Base-by-base conservation (phyloP, 306 rosid genomes). In the Cucumis cinereus region DNA sequence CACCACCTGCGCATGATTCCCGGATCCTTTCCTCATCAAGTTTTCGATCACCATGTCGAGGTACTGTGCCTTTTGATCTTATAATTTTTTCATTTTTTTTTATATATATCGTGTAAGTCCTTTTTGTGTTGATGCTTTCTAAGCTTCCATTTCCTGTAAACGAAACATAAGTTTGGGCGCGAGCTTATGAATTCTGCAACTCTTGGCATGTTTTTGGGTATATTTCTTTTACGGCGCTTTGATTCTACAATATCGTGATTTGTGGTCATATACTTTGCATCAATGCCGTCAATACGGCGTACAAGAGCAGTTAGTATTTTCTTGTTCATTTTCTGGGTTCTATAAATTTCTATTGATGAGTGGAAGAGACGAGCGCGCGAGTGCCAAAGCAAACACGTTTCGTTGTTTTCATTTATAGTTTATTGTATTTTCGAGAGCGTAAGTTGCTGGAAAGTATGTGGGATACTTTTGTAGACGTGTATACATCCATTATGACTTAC, bases 41-140 rank as follows among this genome's bases (percentile, higher is more conserved):
- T 79, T 67, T 41, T 60, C 85, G 69, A 43, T 77, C 74, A 75
- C 81, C 84, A 87, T 87, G 90, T 87, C 85, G 72, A 87, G 90
- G 90, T 87, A 57, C 17, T 67, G 53, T 19, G 28, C 8, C 5
- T 41, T 55, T 35, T 35, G 52, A 22, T 62, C 52, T 50, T 4
- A 6, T 15, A 7, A 33, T 33, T 13, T 67, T 10, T 13, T 53
- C 52, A 17, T 78, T n/a, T 41, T 66, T 14, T 40, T 6, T 20
- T 62, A 30, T 62, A 15, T 33, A 20, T 66, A 63, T 55, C 38
- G 61, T 20, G 14, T 17, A 43, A 24, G 40, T 5, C 61, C 55
- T 36, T 19, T 17, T 2, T 30, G 20, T 52, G n/a, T 22, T 20
- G 73, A 67, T 4, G 20, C 73, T 20, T 6, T n/a, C 53, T 30